Conservation (phyloP, 1,284 basidiomycete genomes). For the Somion occarium region DNA sequence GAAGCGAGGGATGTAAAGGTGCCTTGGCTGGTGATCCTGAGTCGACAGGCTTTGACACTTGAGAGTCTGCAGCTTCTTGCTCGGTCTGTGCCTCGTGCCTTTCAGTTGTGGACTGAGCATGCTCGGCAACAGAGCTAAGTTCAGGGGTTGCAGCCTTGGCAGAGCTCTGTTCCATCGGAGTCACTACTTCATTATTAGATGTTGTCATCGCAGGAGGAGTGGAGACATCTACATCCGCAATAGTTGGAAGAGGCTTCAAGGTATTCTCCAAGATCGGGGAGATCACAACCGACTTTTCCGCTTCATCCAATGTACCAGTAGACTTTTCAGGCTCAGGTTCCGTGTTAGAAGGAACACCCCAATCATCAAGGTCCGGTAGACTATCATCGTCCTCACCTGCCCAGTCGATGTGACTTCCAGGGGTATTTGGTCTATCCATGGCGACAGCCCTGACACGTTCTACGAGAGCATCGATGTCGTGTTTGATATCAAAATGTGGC, state of each 20-base stretch:
- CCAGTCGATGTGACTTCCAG: conserved; percentile 79
- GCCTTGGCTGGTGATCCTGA: too few species aligned
- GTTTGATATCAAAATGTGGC: conserved; percentile 43
- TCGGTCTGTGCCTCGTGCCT: not conserved
- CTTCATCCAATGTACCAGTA: conserved; percentile 10
- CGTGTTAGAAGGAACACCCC: conserved; percentile 55
- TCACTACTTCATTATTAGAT: not conserved
- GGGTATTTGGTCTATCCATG: conserved; percentile 67
- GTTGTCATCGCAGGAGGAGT: not conserved
- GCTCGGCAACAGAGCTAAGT: not conserved
- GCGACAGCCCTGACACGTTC: conserved; percentile 67
- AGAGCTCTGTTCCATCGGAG: not conserved
- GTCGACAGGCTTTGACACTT: not conserved
- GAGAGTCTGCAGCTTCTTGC: not conserved
- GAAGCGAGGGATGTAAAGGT: not conserved
- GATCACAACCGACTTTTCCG: conserved; percentile 35
- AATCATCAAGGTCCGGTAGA: conserved; percentile 76
- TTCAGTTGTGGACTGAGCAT: not conserved
- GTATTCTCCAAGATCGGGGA: conserved; percentile 67
- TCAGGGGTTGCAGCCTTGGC: not conserved
- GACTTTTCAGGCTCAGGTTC: conserved; percentile 10
- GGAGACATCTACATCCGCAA: conserved; percentile 17
- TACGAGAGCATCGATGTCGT: conserved; percentile 64
- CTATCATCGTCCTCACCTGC: conserved; percentile 79
- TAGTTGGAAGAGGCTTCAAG: conserved; percentile 58